These are phyloP conservation scores for Puccinia coronata DNA, from an alignment of 1,284 basidiomycete species.

Conservation along the genomic window DNA sequence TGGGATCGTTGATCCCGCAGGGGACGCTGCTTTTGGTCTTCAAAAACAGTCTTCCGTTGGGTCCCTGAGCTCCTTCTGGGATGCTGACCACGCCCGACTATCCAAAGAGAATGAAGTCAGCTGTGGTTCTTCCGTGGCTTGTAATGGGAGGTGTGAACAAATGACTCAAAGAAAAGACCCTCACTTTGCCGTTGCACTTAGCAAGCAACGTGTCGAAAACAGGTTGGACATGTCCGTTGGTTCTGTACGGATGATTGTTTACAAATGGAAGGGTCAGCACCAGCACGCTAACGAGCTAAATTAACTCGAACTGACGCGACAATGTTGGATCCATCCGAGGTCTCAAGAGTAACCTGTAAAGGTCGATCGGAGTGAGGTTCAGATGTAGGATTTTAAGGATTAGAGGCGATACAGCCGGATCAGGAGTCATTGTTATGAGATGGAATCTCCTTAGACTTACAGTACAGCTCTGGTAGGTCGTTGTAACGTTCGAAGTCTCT, in stretches of 20 bases:
- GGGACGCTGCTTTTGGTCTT: conserved; percentile 1
- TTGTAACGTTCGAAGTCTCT: neutral
- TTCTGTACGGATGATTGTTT: neutral
- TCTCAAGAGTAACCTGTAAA: neutral
- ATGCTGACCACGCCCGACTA: conserved; percentile 20
- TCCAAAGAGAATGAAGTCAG: neutral
- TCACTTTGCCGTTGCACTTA: conserved; percentile 5
- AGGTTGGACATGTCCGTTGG: neutral
- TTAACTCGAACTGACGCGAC: neutral
- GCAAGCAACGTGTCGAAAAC: neutral
- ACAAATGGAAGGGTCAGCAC: neutral
- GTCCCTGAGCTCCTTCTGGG: neutral
- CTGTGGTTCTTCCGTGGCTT: neutral
- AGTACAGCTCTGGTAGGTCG: neutral
- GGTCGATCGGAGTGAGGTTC: neutral
- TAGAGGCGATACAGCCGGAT: too few relatives aligned
- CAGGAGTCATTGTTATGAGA: neutral
- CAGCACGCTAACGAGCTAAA: neutral
- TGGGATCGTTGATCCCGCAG: neutral
- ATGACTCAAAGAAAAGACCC: neutral
- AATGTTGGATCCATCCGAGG: conserved; percentile 3
- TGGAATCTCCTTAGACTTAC: neutral
- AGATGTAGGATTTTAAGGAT: neutral
- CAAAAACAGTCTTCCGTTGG: conserved; percentile 1
- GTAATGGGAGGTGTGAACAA: neutral